Conservation (phyloP, 257 asterid species). For the Plantago ovata region DNA sequence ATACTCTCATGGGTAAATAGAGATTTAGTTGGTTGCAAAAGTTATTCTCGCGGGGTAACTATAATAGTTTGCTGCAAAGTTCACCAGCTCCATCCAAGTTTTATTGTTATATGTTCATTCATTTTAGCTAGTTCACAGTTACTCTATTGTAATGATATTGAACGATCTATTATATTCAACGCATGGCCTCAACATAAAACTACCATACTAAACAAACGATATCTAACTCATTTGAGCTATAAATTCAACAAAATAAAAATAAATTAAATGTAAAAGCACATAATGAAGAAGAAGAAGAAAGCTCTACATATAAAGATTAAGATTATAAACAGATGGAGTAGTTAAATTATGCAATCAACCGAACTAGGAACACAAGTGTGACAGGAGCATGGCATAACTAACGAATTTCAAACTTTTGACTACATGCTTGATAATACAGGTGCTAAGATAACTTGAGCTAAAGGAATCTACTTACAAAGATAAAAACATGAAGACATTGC, state of each 20-base stretch:
- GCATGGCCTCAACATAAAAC: not conserved
- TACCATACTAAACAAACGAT: conserved; percentile 2
- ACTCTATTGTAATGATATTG: not conserved
- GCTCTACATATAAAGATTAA: no score
- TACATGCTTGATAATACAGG: not conserved
- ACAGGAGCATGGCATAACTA: not conserved
- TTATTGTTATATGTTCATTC: conserved; percentile 1
- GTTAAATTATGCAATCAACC: conserved; percentile 7
- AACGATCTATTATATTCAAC: conserved; percentile 8
- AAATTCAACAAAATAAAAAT: no score
- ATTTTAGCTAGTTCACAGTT: conserved; percentile 2
- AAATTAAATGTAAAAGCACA: no score
- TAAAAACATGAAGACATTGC: conserved; percentile 12
- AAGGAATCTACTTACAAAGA: not conserved
- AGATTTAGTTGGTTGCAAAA: no score
- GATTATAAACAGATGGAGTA: not conserved
- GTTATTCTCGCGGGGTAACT: not conserved
- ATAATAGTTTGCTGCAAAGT: conserved; percentile 15
- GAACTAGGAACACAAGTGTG: not conserved
- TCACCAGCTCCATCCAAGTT: conserved; percentile 11
- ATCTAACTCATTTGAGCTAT: conserved; percentile 5
- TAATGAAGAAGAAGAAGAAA: no score
- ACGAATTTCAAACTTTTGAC: not conserved
- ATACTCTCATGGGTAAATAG: no score
- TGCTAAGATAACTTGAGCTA: conserved; percentile 10